Evolutionary conservation across 2,329 filamentous ascomycete genomes (phyloP).

Genomic region (Tolypocladium inflatum): DNA sequence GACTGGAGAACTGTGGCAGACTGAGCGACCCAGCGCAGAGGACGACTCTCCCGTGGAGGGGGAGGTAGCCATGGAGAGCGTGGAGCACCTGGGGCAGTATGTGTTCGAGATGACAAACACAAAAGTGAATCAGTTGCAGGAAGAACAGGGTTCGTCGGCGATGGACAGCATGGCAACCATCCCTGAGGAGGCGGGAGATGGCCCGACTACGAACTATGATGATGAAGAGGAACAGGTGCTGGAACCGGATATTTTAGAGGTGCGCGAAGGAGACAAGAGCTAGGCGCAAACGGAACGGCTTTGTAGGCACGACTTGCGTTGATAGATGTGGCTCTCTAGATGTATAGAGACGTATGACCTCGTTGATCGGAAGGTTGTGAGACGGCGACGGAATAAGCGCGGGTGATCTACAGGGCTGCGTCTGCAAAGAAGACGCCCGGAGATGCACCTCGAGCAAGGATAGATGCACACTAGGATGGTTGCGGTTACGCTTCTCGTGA

Average conservation of each 20-base stretch:
- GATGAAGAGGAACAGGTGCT: slow-evolving; percentile 19
- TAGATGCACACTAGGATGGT: neutral
- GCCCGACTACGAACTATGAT: slow-evolving; percentile 19
- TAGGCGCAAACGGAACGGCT: neutral
- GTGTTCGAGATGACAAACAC: slow-evolving; percentile 90
- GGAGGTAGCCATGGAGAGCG: slow-evolving; percentile 70
- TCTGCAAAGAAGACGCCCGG: neutral
- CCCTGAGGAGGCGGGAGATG: slow-evolving; percentile 15
- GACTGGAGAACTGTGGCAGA: slow-evolving; percentile 79
- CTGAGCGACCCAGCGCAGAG: slow-evolving; percentile 40
- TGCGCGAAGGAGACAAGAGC: slow-evolving; percentile 20
- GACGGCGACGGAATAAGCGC: neutral
- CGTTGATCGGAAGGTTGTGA: neutral
- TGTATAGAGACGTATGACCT: neutral
- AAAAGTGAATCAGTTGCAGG: slow-evolving; percentile 38
- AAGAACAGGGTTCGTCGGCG: slow-evolving; percentile 18
- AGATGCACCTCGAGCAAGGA: neutral
- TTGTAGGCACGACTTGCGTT: neutral
- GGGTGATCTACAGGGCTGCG: slow-evolving; percentile 1
- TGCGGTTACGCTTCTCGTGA: neutral
- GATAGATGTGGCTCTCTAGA: neutral
- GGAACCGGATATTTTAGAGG: slow-evolving; percentile 26
- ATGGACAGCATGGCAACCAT: slow-evolving; percentile 12
- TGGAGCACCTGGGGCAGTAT: slow-evolving; percentile 93
- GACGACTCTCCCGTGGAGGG: slow-evolving; percentile 35